phyloP scores from a whole-genome alignment of 1,139 yeast species.

The Suhomyces terraborum region DNA sequence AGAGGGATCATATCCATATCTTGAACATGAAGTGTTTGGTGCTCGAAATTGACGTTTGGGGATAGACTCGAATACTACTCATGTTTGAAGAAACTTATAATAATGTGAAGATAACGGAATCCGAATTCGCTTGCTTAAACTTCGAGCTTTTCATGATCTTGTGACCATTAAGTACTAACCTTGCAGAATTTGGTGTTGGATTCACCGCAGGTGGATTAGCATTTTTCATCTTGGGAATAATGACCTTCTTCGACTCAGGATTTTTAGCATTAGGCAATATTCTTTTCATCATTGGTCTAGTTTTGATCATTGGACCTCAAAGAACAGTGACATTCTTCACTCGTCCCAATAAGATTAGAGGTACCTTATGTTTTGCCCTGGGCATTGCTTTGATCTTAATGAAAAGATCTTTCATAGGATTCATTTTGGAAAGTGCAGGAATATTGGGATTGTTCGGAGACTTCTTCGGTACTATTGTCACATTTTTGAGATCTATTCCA shows the following conservation, averaged over 20 bases:
- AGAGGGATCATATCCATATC: no score
- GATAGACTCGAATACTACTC: no score
- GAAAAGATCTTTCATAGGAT: conserved; percentile 82
- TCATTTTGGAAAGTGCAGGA: conserved; percentile 81
- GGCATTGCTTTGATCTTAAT: conserved; percentile 77
- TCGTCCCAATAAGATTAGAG: conserved; percentile 83
- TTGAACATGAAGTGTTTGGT: no score
- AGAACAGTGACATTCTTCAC: conserved; percentile 83
- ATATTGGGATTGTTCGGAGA: conserved; percentile 89
- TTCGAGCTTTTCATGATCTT: no score
- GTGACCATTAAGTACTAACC: conserved; percentile 11
- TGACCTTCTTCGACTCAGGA: conserved; percentile 88
- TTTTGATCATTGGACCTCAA: conserved; percentile 84
- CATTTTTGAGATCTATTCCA: conserved; percentile 85
- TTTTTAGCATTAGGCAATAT: conserved; percentile 87
- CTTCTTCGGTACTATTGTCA: conserved; percentile 87
- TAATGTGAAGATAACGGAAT: no score
- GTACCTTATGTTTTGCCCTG: conserved; percentile 71
- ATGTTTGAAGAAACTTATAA: no score
- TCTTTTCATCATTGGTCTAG: conserved; percentile 77
- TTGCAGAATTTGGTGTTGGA: conserved; percentile 89
- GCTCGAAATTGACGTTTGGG: no score
- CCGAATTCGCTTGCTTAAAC: no score
- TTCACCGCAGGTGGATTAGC: conserved; percentile 86
- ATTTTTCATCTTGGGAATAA: conserved; percentile 77